phyloP scores from a whole-genome alignment of 306 rosid genomes.

The Pyrus communis region DNA sequence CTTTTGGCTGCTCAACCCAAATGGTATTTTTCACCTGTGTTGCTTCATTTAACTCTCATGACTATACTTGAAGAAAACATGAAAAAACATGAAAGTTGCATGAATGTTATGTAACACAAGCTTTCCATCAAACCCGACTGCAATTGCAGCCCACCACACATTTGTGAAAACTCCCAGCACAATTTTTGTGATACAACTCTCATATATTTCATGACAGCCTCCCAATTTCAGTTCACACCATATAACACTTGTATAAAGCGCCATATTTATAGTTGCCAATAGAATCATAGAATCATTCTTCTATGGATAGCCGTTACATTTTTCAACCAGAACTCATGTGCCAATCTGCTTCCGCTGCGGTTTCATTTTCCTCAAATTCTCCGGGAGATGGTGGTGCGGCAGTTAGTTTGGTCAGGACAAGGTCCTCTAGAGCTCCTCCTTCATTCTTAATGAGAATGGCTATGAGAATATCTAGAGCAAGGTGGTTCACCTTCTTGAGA shows the following conservation, averaged over 20 bases:
- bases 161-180: slow-evolving; percentile 10
- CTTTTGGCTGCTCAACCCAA: slow-evolving; percentile 13
- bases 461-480: slow-evolving; percentile 87
- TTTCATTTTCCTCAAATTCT: slow-evolving; percentile 42
- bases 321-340: slow-evolving; percentile 28
- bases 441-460: slow-evolving; percentile 44
- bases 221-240: slow-evolving; percentile 16
- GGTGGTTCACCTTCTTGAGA: slow-evolving; percentile 83
- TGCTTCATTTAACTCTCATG: slow-evolving; percentile 10
- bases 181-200: slow-evolving; percentile 10
- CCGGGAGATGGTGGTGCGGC: slow-evolving; percentile 27
- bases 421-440: slow-evolving; percentile 34
- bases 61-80: neutral
- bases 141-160: neutral
- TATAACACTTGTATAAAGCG: neutral
- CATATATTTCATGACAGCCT: slow-evolving; percentile 7
- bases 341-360: slow-evolving; percentile 23
- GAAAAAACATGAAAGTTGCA: slow-evolving; percentile 8
- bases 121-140: neutral
- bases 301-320: slow-evolving; percentile 40
- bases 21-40: slow-evolving; percentile 21
- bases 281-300: neutral
- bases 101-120: neutral
- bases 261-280: neutral
- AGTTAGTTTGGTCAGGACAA: slow-evolving; percentile 17